Base-by-base conservation (phyloP, 306 rosid species). In the Cicer arietinum region DNA sequence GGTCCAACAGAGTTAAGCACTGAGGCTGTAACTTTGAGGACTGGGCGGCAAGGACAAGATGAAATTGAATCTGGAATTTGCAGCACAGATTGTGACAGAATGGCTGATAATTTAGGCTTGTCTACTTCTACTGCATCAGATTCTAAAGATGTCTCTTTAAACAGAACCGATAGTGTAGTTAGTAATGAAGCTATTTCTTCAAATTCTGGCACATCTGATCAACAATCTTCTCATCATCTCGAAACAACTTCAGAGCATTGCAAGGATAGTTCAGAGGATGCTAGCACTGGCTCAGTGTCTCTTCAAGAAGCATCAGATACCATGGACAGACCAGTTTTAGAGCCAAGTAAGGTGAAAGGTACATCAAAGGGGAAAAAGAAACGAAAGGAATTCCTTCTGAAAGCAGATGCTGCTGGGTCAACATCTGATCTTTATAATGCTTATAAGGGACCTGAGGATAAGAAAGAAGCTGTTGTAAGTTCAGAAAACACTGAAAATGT, bases 341-440 rank as follows among this genome's bases (percentile, higher is more conserved):
- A 94, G 74, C 81, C 80, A 74, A 80, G 16, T 78, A 85, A 82
- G 87, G 74, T 69, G 62, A 92, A 88, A 85, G 50, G 77, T 77
- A 1, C 67, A 57, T 0, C 81, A 6, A 90, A 62, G 53, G 83
- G 25, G 18, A 94, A 70, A 80, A 89, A 88, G 87, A 94, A 89
- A 85, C 64, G 1, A 9, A 90, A 35, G 77, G 95, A 89, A 46
- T 3, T 63, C 70, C 93, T 89, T 84, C 82, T 40, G 53, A 88
- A 85, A 88, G 99, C 99, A 54, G 99, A 94, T 86, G 99, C 99
- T 89, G 89, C 95, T 8, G 97, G 99, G 42, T 58, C 83, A 17
- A 86, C 88, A 14, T 82, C 95, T 81, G 97, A 94, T 85, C 96
- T 94, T 65, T 94, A 94, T 80, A 89, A 80, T 74, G 99, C 99